These are phyloP conservation scores for Rhypophila decipiens DNA, from an alignment of 495 filamentous ascomycete genomes.

Conservation along the genomic window DNA sequence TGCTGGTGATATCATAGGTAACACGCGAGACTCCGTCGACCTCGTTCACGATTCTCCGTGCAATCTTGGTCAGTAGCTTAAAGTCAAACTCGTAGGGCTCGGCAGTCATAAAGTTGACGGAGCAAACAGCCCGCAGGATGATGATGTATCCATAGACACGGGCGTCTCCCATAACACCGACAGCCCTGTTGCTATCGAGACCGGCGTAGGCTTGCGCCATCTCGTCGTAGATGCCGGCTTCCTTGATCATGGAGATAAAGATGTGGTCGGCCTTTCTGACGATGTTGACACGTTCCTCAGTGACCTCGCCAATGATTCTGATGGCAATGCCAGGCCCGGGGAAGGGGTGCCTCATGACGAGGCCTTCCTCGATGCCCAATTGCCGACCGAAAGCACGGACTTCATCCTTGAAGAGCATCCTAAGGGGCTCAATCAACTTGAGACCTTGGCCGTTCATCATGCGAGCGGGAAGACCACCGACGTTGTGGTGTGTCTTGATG, in stretches of 20 bases:
- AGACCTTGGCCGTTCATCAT: conserved; percentile 29
- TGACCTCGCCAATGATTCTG: conserved; percentile 85
- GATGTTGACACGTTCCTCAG: conserved; percentile 68
- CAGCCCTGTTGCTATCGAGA: conserved; percentile 58
- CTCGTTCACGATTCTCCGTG: conserved; percentile 74
- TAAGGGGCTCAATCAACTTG: conserved; percentile 48
- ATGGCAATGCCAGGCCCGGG: conserved; percentile 80
- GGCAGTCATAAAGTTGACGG: conserved; percentile 74
- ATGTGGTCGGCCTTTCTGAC: conserved; percentile 78
- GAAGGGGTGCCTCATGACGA: conserved; percentile 82
- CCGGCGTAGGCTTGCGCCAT: conserved; percentile 64
- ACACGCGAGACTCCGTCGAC: conserved; percentile 56
- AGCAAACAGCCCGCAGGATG: conserved; percentile 64
- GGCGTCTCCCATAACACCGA: conserved; percentile 73
- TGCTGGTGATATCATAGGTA: conserved; percentile 60
- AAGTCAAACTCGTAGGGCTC: conserved; percentile 57
- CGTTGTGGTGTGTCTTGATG: conserved; percentile 64
- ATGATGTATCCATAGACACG: conserved; percentile 48
- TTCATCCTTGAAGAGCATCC: conserved; percentile 81
- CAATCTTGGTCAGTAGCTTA: conserved; percentile 63
- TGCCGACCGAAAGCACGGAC: conserved; percentile 70
- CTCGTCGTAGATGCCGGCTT: conserved; percentile 75
- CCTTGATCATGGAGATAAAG: conserved; percentile 81
- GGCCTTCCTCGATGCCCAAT: conserved; percentile 67
- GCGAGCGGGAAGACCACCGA: conserved; percentile 57